phyloP scores from a whole-genome alignment of 768 basidiomycete species.

The Tulasnella sp. region DNA sequence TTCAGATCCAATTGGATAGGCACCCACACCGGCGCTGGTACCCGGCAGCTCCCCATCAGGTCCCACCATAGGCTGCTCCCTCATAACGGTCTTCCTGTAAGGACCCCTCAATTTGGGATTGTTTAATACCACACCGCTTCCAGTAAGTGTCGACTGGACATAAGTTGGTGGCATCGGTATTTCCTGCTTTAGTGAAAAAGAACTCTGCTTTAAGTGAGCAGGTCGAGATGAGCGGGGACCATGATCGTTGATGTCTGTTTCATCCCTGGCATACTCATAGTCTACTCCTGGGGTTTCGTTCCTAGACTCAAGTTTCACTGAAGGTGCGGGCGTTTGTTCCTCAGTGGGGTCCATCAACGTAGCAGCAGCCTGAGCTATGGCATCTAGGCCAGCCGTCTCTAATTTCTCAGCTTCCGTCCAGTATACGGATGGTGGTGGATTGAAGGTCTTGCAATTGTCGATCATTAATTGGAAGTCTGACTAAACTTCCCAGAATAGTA shows the following conservation, averaged over 20 bases:
- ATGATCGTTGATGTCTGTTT: too few relatives aligned
- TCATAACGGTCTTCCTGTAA: slow-evolving; percentile 5
- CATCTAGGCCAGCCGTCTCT: slow-evolving; percentile 57
- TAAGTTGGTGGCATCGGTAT: too few relatives aligned
- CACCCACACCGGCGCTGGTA: slow-evolving; percentile 58
- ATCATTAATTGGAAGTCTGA: slow-evolving; percentile 60
- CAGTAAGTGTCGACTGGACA: too few relatives aligned
- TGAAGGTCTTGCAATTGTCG: slow-evolving; percentile 61
- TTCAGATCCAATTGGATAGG: slow-evolving; percentile 56
- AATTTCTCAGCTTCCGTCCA: slow-evolving; percentile 59
- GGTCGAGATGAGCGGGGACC: too few relatives aligned
- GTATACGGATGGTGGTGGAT: slow-evolving; percentile 61
- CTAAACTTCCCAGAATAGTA: slow-evolving; percentile 26
- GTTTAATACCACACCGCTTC: too few relatives aligned
- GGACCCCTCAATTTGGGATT: slow-evolving; percentile 7
- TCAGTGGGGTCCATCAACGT: slow-evolving; percentile 48
- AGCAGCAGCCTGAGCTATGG: slow-evolving; percentile 53
- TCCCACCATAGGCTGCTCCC: slow-evolving; percentile 1
- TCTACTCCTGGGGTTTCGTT: too few relatives aligned
- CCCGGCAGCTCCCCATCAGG: slow-evolving; percentile 51
- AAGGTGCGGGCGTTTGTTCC: slow-evolving; percentile 21
- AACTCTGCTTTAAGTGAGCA: too few relatives aligned
- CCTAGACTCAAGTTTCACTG: too few relatives aligned
- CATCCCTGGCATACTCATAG: too few relatives aligned
- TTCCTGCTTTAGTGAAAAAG: too few relatives aligned